Conservation (phyloP, 2,329 filamentous ascomycete species). For the Stenocarpella maydis region DNA sequence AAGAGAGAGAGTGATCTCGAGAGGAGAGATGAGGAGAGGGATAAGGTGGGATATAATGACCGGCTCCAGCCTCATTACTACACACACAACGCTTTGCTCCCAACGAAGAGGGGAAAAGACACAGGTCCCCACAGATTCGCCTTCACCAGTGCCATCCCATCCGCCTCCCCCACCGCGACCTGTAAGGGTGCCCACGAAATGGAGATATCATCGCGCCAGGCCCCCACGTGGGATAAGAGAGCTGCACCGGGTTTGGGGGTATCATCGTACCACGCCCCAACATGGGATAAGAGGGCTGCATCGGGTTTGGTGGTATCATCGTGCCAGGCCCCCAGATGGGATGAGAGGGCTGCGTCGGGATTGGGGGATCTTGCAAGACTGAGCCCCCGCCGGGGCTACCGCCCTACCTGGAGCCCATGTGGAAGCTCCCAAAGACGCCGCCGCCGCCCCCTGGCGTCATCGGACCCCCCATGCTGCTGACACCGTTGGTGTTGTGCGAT, state of each 20-base stretch:
- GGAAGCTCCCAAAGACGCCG: conserved; percentile 79
- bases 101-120: background rate
- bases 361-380: too few relatives aligned
- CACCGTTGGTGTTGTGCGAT: conserved; percentile 64
- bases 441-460: conserved; percentile 81
- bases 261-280: too few relatives aligned
- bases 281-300: too few relatives aligned
- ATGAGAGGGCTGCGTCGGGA: background rate
- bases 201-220: too few relatives aligned
- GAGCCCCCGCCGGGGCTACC: conserved; percentile 7
- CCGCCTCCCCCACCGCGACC: background rate
- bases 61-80: conserved; percentile 12
- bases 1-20: background rate
- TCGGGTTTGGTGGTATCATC: too few relatives aligned
- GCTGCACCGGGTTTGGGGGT: too few relatives aligned
- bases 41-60: background rate
- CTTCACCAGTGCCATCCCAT: background rate
- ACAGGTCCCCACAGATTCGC: too few relatives aligned
- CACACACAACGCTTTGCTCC: background rate
- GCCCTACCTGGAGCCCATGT: conserved; percentile 49
- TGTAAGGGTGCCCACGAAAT: too few relatives aligned
- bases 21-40: background rate
- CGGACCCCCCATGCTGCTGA: conserved; percentile 69
- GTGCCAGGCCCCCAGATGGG: too few relatives aligned
- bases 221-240: too few relatives aligned